Evolutionary conservation across 495 filamentous ascomycete genomes (phyloP).

Genomic region (Aspergillus hancockii): DNA sequence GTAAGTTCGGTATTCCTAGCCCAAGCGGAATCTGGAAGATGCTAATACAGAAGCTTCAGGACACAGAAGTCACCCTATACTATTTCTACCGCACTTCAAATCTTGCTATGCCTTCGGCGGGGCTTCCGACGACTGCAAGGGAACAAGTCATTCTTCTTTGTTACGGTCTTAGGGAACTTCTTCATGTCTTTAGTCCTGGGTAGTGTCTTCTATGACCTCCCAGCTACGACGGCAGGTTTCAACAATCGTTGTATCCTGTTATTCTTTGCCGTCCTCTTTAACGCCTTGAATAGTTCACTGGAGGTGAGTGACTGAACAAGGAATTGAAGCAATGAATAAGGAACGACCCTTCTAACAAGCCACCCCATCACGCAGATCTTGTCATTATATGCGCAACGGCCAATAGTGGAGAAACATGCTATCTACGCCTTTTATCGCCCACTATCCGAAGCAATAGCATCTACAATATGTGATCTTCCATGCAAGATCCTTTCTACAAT

Average conservation of each 20-base stretch:
- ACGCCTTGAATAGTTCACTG: slow-evolving; percentile 73
- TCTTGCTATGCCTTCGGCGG: slow-evolving; percentile 50
- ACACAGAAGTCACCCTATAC: no score
- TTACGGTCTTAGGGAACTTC: slow-evolving; percentile 73
- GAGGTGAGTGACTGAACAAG: no score
- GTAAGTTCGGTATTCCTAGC: no score
- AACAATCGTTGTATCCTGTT: slow-evolving; percentile 72
- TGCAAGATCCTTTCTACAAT: slow-evolving; percentile 45
- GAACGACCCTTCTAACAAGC: no score
- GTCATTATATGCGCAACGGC: slow-evolving; percentile 53
- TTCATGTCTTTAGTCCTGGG: slow-evolving; percentile 74
- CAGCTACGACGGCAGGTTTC: slow-evolving; percentile 61
- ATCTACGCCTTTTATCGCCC: slow-evolving; percentile 64
- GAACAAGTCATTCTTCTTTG: no score
- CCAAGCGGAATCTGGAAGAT: no score
- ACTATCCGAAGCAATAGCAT: slow-evolving; percentile 53
- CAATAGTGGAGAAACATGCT: slow-evolving; percentile 61
- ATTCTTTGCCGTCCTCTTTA: slow-evolving; percentile 83
- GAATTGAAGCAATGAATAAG: no score
- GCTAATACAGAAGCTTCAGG: no score
- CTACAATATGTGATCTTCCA: slow-evolving; percentile 55
- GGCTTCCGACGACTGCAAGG: slow-evolving; percentile 69
- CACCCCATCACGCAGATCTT: no score
- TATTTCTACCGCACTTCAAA: no score
- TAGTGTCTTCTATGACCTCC: slow-evolving; percentile 77